Conservation (phyloP, 1,284 basidiomycete genomes). For the Fomes fomentarius region DNA sequence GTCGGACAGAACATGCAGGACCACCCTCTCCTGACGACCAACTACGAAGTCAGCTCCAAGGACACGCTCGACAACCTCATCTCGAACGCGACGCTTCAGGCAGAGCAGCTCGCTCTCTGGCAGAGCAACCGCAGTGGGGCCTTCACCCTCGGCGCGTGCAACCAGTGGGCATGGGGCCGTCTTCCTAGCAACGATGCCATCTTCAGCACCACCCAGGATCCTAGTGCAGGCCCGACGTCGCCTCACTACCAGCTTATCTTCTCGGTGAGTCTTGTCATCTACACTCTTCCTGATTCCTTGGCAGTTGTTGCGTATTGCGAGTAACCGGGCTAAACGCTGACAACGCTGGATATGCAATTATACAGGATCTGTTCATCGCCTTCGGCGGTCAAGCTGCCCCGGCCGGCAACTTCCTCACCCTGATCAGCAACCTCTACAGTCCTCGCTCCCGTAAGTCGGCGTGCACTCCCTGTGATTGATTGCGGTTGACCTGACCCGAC, state of each 20-base stretch:
- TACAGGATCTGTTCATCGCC: slow-evolving; percentile 9
- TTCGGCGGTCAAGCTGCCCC: slow-evolving; percentile 3
- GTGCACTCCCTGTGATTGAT: background rate
- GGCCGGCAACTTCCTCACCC: slow-evolving; percentile 16
- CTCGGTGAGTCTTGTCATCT: background rate
- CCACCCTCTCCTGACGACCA: slow-evolving; percentile 31
- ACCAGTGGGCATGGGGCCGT: slow-evolving; percentile 17
- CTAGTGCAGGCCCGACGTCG: slow-evolving; percentile 20
- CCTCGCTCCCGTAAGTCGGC: slow-evolving; percentile 15
- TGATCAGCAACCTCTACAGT: slow-evolving; percentile 12
- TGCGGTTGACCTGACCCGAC: background rate
- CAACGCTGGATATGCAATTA: too few species aligned
- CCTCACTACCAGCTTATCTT: slow-evolving; percentile 22
- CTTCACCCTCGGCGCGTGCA: slow-evolving; percentile 10
- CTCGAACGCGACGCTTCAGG: slow-evolving; percentile 14
- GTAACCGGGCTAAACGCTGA: background rate
- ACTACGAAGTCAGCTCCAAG: slow-evolving; percentile 18
- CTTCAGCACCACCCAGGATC: slow-evolving; percentile 11
- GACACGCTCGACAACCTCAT: slow-evolving; percentile 18
- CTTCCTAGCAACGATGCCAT: slow-evolving; percentile 7
- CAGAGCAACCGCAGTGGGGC: slow-evolving; percentile 7
- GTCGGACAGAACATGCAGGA: slow-evolving; percentile 43
- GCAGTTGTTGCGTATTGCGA: too few species aligned
- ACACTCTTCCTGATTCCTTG: too few species aligned
- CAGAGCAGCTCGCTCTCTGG: slow-evolving; percentile 21